Conservation (phyloP, 2,329 filamentous ascomycete species). For the Diaporthe citri region DNA sequence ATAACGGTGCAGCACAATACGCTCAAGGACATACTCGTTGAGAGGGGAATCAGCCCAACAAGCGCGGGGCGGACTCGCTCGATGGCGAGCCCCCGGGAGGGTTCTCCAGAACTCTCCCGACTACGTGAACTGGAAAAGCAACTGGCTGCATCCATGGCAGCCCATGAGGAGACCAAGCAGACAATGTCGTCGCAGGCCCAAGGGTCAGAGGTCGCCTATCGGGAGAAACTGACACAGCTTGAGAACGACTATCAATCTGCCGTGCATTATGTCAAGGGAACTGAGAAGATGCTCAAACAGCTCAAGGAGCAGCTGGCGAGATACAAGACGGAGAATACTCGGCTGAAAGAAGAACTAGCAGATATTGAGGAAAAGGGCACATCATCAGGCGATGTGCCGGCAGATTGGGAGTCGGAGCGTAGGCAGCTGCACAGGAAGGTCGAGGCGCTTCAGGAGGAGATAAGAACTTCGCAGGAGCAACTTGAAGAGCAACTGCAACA, state of each 20-base stretch:
- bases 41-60: slow-evolving; percentile 86
- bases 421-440: slow-evolving; percentile 76
- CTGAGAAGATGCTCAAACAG: slow-evolving; percentile 98
- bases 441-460: slow-evolving; percentile 75
- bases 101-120: slow-evolving; percentile 84
- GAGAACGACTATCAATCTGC: slow-evolving; percentile 98
- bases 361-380: slow-evolving; percentile 66
- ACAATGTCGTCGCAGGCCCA: slow-evolving; percentile 83
- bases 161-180: slow-evolving; percentile 87
- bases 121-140: slow-evolving; percentile 90
- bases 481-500: slow-evolving; percentile 79
- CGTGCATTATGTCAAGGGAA: slow-evolving; percentile 97
- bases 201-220: slow-evolving; percentile 89
- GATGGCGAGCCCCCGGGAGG: slow-evolving; percentile 79
- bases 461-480: slow-evolving; percentile 73
- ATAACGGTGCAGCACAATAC: slow-evolving; percentile 92
- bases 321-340: slow-evolving; percentile 88
- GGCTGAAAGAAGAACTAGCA: slow-evolving; percentile 85
- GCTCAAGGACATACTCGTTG: slow-evolving; percentile 90
- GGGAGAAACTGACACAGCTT: slow-evolving; percentile 92
- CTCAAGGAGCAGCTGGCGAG: slow-evolving; percentile 97
- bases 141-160: slow-evolving; percentile 79
- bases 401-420: slow-evolving; percentile 83
- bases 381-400: slow-evolving; percentile 56
- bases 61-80: slow-evolving; percentile 78